A percentile compares a stretch with the other conserved stretches of the same genome.
These are phyloP conservation scores for Psidium guajava DNA, from an alignment of 345 rosid genomes.

Conservation along the genomic window DNA sequence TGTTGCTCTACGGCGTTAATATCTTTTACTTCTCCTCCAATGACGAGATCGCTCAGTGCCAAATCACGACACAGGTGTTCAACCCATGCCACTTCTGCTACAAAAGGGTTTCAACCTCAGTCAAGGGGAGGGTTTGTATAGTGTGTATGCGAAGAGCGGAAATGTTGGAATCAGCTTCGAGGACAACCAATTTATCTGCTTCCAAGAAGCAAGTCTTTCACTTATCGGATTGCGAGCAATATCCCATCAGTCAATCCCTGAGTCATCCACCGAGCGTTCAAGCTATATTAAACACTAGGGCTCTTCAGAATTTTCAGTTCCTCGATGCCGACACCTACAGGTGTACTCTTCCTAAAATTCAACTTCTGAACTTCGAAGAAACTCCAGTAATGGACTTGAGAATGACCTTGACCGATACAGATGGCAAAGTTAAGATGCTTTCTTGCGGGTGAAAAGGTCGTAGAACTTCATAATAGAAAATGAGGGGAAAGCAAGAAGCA, in stretches of 20 bases:
- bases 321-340: slow-evolving; percentile 54
- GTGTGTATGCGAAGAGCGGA: neutral
- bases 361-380: slow-evolving; percentile 62
- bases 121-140: neutral
- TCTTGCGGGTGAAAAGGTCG: no score
- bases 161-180: slow-evolving; percentile 12
- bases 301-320: slow-evolving; percentile 43
- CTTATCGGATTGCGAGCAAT: slow-evolving; percentile 25
- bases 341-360: slow-evolving; percentile 59
- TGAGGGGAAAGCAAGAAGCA: no score
- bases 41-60: neutral
- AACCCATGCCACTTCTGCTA: neutral
- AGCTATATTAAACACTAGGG: slow-evolving; percentile 54
- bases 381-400: slow-evolving; percentile 58
- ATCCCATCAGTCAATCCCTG: slow-evolving; percentile 45
- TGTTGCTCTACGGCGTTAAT: neutral
- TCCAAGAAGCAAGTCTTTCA: slow-evolving; percentile 43
- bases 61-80: neutral
- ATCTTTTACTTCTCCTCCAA: neutral
- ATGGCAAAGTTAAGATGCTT: slow-evolving; percentile 65
- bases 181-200: slow-evolving; percentile 61
- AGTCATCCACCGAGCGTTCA: slow-evolving; percentile 59
- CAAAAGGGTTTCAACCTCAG: neutral
- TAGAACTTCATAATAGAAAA: no score
- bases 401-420: slow-evolving; percentile 42